Percentiles rank a stretch among this genome's conserved stretches.
phyloP scores from a whole-genome alignment of 2,329 filamentous ascomycete genomes.

The Coniella lustricola region DNA sequence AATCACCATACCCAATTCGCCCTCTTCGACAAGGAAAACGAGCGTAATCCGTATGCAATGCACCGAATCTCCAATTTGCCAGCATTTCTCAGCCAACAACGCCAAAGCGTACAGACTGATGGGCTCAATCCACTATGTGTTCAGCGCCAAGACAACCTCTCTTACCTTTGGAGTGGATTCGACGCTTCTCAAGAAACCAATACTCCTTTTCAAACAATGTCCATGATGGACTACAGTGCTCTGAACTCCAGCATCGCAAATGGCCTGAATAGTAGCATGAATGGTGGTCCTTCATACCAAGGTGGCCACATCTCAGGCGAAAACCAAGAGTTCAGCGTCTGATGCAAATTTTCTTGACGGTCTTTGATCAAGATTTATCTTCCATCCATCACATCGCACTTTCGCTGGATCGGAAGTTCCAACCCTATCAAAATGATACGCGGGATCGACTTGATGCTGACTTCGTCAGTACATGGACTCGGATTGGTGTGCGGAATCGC shows the following conservation, averaged over 20 bases:
- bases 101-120: slow-evolving; percentile 16
- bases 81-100: slow-evolving; percentile 4
- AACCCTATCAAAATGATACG: no score
- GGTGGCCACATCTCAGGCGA: slow-evolving; percentile 5
- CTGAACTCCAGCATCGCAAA: neutral
- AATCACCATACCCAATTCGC: neutral
- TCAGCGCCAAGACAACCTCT: slow-evolving; percentile 24
- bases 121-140: slow-evolving; percentile 29
- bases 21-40: slow-evolving; percentile 19
- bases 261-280: neutral
- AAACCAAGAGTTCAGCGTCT: slow-evolving; percentile 6
- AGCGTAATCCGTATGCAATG: slow-evolving; percentile 17
- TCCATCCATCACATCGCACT: no score
- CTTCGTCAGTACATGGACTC: no score
- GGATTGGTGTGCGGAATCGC: no score
- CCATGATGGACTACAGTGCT: neutral
- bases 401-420: no score
- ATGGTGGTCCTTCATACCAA: slow-evolving; percentile 6
- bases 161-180: slow-evolving; percentile 6
- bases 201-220: slow-evolving; percentile 4
- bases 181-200: slow-evolving; percentile 3
- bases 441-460: no score
- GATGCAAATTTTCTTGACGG: neutral
- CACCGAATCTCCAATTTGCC: slow-evolving; percentile 1
- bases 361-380: no score